Evolutionary conservation across 1,284 basidiomycete species (phyloP).

Genomic region (Irpex rosettiformis): DNA sequence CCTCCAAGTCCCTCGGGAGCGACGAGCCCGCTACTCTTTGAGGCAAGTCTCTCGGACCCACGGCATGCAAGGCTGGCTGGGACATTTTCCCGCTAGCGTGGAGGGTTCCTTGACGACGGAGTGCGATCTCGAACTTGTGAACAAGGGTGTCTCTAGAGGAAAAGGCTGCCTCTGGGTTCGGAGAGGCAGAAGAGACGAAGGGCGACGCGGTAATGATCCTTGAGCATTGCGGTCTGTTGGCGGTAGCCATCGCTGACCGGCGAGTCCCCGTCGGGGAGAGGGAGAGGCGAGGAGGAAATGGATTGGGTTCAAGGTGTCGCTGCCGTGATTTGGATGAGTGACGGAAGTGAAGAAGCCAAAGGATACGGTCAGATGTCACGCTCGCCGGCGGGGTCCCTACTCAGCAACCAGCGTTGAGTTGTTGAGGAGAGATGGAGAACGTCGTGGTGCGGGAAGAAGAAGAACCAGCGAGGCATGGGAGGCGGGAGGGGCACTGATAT

Average conservation of each 20-base stretch:
- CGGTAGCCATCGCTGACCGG: neutral
- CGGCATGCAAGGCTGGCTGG: neutral
- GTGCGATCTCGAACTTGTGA: slow-evolving; percentile 8
- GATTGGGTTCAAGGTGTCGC: neutral
- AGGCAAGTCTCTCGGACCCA: neutral
- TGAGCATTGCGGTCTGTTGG: neutral
- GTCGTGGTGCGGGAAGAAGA: too few relatives aligned
- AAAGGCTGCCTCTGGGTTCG: neutral
- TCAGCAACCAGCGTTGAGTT: too few relatives aligned
- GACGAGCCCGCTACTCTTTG: neutral
- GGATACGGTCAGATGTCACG: neutral
- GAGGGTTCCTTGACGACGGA: slow-evolving; percentile 8
- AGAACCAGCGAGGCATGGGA: too few relatives aligned
- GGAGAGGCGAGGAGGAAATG: neutral
- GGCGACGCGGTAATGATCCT: neutral
- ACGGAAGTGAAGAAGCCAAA: neutral
- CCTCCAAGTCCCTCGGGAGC: neutral
- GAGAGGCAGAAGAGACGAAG: neutral
- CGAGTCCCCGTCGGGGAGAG: too few relatives aligned
- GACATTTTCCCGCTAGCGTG: slow-evolving; percentile 9
- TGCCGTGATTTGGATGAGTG: neutral
- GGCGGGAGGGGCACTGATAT: too few relatives aligned
- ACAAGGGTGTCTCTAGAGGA: slow-evolving; percentile 5
- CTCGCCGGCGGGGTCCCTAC: too few relatives aligned
- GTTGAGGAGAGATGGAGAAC: too few relatives aligned